Percentiles rank a stretch among this genome's conserved stretches.
Conservation (phyloP, 768 basidiomycete genomes). For the Hypholoma sublateritium region DNA sequence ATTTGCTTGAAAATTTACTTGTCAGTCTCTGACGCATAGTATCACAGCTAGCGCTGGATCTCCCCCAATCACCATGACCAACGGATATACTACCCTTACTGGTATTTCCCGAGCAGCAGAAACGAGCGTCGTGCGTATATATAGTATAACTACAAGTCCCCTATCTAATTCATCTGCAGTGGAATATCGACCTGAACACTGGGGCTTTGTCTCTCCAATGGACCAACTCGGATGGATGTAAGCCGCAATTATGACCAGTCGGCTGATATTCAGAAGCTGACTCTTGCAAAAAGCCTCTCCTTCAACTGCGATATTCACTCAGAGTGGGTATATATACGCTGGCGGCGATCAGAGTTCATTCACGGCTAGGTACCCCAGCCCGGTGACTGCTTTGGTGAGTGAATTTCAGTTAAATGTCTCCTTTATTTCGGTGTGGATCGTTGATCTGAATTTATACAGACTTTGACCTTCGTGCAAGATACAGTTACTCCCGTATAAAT, state of each 20-base stretch:
- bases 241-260: background rate
- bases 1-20: background rate
- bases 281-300: constrained; percentile 5
- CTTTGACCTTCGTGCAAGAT: background rate
- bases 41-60: constrained; percentile 5
- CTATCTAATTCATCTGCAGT: constrained; percentile 5
- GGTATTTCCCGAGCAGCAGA: constrained; percentile 7
- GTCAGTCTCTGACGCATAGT: background rate
- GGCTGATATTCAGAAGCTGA: background rate
- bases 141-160: background rate
- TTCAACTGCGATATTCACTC: constrained; percentile 2
- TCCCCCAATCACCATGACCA: constrained; percentile 9
- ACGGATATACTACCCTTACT: constrained; percentile 7
- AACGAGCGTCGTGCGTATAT: constrained; percentile 13
- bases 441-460: background rate
- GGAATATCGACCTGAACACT: constrained; percentile 13
- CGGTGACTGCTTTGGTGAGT: constrained; percentile 8
- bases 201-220: constrained; percentile 12
- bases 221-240: constrained; percentile 16
- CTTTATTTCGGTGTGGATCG: background rate
- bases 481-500: background rate
- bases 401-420: background rate
- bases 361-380: background rate
- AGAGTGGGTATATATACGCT: constrained; percentile 7
- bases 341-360: constrained; percentile 11